phyloP scores from a whole-genome alignment of 2,329 filamentous ascomycete species.

The Pseudogymnoascus sp. region DNA sequence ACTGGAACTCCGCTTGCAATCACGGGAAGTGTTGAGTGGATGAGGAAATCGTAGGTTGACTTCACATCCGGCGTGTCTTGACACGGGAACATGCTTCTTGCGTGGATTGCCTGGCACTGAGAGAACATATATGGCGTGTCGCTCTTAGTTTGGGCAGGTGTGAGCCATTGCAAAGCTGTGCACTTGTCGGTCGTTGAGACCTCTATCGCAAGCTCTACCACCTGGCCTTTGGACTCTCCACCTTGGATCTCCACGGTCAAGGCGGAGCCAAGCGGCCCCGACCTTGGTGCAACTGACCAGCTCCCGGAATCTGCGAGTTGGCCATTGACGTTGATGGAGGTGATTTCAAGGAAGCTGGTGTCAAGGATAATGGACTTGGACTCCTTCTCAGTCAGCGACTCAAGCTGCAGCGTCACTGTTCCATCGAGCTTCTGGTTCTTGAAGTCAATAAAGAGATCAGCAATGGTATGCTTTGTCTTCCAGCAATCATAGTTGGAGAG shows the following conservation, averaged over 20 bases:
- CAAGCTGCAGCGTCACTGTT: conserved; percentile 66
- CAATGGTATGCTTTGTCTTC: conserved; percentile 74
- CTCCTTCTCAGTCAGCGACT: conserved; percentile 66
- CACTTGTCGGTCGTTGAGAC: conserved; percentile 80
- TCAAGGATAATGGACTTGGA: conserved; percentile 78
- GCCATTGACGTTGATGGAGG: conserved; percentile 62
- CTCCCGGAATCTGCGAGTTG: not conserved
- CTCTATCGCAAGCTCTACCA: conserved; percentile 54
- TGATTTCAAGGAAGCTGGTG: conserved; percentile 73
- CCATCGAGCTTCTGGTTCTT: conserved; percentile 69
- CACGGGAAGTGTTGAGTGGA: conserved; percentile 81
- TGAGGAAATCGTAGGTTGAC: conserved; percentile 84
- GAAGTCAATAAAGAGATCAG: conserved; percentile 79
- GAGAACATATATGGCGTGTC: conserved; percentile 98
- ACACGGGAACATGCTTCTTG: conserved; percentile 87
- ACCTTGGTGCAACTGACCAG: conserved; percentile 42
- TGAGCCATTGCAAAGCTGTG: conserved; percentile 92
- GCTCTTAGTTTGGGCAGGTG: conserved; percentile 86
- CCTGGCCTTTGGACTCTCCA: conserved; percentile 45
- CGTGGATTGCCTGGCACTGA: conserved; percentile 95
- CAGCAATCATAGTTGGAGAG: conserved; percentile 87
- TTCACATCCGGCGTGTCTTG: conserved; percentile 98
- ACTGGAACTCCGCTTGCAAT: conserved; percentile 74
- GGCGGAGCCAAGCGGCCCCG: conserved; percentile 67
- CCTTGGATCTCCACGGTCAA: conserved; percentile 56